Evolutionary conservation across 768 basidiomycete genomes (phyloP).

Genomic region (Mycena galericulata): DNA sequence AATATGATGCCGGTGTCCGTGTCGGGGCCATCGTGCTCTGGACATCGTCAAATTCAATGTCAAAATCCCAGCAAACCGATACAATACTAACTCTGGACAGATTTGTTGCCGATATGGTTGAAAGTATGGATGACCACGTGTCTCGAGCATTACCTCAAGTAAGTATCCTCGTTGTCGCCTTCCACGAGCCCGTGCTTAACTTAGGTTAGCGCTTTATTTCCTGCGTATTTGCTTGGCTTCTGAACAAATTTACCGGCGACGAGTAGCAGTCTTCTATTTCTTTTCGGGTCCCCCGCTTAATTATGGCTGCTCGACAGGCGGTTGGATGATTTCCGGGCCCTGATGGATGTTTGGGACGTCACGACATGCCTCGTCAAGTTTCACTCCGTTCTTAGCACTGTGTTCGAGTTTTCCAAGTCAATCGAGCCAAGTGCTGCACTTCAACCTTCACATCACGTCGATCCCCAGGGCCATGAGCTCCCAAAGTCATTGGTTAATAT

Average conservation of each 20-base stretch:
- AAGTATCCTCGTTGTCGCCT: slow-evolving; percentile 1
- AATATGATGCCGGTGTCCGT: slow-evolving; percentile 13
- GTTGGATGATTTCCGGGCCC: slow-evolving; percentile 11
- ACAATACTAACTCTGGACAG: background rate
- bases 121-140: slow-evolving; percentile 8
- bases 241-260: background rate
- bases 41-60: slow-evolving; percentile 10
- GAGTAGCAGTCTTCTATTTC: background rate
- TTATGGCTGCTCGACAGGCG: background rate
- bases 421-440: slow-evolving; percentile 11
- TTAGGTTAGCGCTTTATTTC: slow-evolving; percentile 7
- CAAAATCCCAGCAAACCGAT: background rate
- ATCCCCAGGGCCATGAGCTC: slow-evolving; percentile 1
- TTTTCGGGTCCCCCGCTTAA: background rate
- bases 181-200: slow-evolving; percentile 2
- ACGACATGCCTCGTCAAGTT: slow-evolving; percentile 22
- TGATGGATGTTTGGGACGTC: slow-evolving; percentile 12
- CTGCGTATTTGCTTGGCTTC: slow-evolving; percentile 7
- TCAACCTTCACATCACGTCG: background rate
- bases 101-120: slow-evolving; percentile 14
- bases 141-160: slow-evolving; percentile 21
- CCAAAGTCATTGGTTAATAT: slow-evolving; percentile 12
- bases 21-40: slow-evolving; percentile 19
- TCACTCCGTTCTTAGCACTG: background rate
- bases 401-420: slow-evolving; percentile 4